Evolutionary conservation across 805 yeast species (phyloP).

Genomic region (Saturnispora sekii): DNA sequence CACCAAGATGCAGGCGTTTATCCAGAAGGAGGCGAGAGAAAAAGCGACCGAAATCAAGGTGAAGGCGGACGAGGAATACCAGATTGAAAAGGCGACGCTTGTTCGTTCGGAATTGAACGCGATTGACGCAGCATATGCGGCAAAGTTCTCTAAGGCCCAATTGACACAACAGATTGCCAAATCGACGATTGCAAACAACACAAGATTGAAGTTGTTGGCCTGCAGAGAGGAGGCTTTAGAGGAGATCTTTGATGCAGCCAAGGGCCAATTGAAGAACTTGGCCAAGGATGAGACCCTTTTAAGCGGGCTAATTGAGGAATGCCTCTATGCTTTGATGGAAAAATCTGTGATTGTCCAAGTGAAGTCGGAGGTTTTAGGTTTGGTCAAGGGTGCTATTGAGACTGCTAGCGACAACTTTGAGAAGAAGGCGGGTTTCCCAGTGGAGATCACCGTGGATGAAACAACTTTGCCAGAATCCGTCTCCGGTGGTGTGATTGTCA

Average conservation of each 20-base stretch:
- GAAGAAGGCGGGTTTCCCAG: conserved; percentile 47
- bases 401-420: conserved; percentile 58
- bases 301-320: conserved; percentile 72
- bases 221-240: conserved; percentile 77
- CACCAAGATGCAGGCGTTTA: conserved; percentile 96
- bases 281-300: conserved; percentile 51
- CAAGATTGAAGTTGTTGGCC: conserved; percentile 80
- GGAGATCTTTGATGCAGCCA: conserved; percentile 64
- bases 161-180: conserved; percentile 92
- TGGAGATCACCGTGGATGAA: conserved; percentile 49
- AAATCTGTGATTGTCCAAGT: conserved; percentile 52
- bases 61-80: conserved; percentile 98
- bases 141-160: conserved; percentile 80
- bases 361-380: conserved; percentile 51
- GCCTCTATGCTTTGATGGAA: conserved; percentile 65
- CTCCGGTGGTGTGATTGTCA: conserved; percentile 80
- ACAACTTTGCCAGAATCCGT: conserved; percentile 49
- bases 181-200: conserved; percentile 91
- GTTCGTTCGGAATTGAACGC: conserved; percentile 88
- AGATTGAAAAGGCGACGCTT: conserved; percentile 90
- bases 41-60: conserved; percentile 92
- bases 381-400: conserved; percentile 52
- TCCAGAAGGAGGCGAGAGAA: conserved; percentile 98
- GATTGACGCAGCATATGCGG: conserved; percentile 71
- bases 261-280: conserved; percentile 47